Percentiles rank a stretch among this genome's conserved stretches.
These are phyloP conservation scores for Lablab purpureus DNA, from an alignment of 306 rosid genomes.

Conservation along the genomic window DNA sequence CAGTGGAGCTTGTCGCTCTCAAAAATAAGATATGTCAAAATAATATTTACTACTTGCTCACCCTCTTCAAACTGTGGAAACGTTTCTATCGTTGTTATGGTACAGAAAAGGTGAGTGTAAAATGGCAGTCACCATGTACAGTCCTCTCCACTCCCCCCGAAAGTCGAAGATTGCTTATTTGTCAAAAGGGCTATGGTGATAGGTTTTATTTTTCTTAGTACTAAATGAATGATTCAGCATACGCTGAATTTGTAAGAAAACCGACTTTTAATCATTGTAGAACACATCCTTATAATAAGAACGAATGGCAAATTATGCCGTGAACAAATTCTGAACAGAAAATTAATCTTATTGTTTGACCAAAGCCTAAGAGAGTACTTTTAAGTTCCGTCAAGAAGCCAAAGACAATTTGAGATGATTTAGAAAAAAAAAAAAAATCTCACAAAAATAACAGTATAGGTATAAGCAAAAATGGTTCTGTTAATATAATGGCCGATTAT, in stretches of 20 bases:
- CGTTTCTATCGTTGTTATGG: neutral
- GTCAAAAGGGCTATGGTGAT: neutral
- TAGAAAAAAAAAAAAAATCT: neutral
- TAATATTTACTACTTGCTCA: neutral
- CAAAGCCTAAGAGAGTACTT: too few relatives aligned
- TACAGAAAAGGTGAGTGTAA: neutral
- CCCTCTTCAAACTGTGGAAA: neutral
- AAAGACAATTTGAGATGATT: too few relatives aligned
- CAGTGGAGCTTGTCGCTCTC: constrained; percentile 15
- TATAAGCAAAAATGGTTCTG: neutral
- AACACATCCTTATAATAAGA: neutral
- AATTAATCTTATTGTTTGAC: neutral
- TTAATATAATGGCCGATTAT: neutral
- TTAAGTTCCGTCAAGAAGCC: too few relatives aligned
- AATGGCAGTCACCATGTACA: neutral
- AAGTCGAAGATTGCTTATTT: neutral
- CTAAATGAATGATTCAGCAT: neutral
- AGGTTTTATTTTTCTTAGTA: neutral
- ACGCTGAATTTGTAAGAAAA: neutral
- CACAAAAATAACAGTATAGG: neutral
- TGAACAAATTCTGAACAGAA: neutral
- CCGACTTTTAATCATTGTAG: neutral
- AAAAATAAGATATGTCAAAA: constrained; percentile 6
- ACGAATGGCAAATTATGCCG: too few relatives aligned
- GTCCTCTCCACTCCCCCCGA: neutral